Evolutionary conservation across 352 stramenopile species (phyloP), one percentile per base, ranked within the genome.

Genomic region (Paralagenidium karlingii): DNA sequence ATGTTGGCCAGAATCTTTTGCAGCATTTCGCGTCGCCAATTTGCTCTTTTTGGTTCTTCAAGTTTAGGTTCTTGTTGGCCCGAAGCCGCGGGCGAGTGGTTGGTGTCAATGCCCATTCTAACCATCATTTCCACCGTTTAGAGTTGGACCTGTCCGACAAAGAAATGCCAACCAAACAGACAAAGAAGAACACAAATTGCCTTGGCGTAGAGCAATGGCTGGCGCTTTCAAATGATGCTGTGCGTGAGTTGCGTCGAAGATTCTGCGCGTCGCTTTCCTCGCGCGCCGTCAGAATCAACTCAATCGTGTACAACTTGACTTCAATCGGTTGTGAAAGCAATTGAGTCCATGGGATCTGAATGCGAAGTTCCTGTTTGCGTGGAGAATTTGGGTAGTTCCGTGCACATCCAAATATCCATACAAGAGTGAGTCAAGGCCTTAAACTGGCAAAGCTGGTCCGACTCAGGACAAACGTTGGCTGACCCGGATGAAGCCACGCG

Each of bases 271-370:
- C 15, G 9, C 28, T 24, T 37, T 44, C 13, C 16, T 59, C 57
- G 8, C 67, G 67, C 28, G 70, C 70, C 5, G 73, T 86, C 3
- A 92, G 47, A 42, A 92, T 92, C 22, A 92, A 57, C 38, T 92
- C 78, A n/a, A 89, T 70, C 21, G 78, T 92, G 55, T 88, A 92
- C 33, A 92, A 57, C 40, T 92, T 92, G 36, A 92, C 67, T 41
- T 89, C 78, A 30, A 89, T 92, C 11, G 78, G 67, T 46, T 92
- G 78, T 3, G 75, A 89, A 15, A 92, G 52, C 45, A 92, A 31
- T 27, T 89, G 75, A n/a, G 75, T 89, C 78, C 78, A 92, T 25
- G 78, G 78, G 48, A 92, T 92, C 48, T 88, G 78, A 45, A 92
- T 89, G 24, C 76, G 75, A 38, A 92, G 63, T 38, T 92, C 78